Conservation (phyloP, 2,329 filamentous ascomycete species). For the Alternaria sp. region DNA sequence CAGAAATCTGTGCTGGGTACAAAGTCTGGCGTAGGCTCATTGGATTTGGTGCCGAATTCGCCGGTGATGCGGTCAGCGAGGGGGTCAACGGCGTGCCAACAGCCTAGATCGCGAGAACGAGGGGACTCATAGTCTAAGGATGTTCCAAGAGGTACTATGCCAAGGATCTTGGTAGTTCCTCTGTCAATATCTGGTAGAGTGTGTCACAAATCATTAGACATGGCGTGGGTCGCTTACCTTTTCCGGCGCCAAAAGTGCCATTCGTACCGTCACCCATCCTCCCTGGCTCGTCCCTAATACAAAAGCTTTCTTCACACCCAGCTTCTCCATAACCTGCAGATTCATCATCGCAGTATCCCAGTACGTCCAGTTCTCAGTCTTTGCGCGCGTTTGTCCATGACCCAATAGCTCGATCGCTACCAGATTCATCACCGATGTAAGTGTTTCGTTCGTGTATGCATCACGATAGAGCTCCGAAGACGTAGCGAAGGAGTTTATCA, state of each 20-base stretch:
- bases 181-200: neutral
- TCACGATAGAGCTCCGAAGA: conserved; percentile 52
- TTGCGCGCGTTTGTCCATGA: conserved; percentile 57
- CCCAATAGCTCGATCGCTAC: conserved; percentile 62
- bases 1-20: conserved; percentile 51
- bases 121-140: conserved; percentile 59
- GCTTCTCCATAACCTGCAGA: conserved; percentile 47
- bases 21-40: conserved; percentile 51
- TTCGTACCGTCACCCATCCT: conserved; percentile 59
- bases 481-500: conserved; percentile 61
- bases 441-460: conserved; percentile 47
- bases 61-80: conserved; percentile 46
- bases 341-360: conserved; percentile 61
- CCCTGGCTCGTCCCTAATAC: conserved; percentile 61
- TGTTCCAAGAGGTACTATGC: conserved; percentile 60
- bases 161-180: conserved; percentile 50
- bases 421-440: conserved; percentile 54
- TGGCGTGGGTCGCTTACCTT: conserved; percentile 36
- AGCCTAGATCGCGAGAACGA: conserved; percentile 52
- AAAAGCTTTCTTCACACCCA: conserved; percentile 54
- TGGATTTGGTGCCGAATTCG: conserved; percentile 46
- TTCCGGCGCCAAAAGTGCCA: conserved; percentile 60
- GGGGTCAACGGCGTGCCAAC: conserved; percentile 54
- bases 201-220: neutral
- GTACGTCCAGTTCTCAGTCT: conserved; percentile 58